These are phyloP conservation scores for Fusarium sp. DNA, from an alignment of 2,329 filamentous ascomycete species.

Conservation along the genomic window DNA sequence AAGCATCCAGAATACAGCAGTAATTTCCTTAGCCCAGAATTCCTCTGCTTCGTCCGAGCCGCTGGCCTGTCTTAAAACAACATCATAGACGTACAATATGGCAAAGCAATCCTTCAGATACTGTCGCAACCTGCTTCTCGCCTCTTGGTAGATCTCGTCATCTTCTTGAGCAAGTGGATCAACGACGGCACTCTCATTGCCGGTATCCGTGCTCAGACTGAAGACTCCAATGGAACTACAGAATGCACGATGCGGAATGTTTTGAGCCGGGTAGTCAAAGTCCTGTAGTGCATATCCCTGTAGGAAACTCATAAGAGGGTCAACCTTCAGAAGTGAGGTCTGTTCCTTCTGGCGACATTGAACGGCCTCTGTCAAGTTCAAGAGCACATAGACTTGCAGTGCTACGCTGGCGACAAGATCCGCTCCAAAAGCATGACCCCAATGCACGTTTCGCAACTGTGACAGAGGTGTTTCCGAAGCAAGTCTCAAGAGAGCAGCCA, in stretches of 20 bases:
- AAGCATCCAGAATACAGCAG: neutral
- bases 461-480: neutral
- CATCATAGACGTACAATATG: slow-evolving; percentile 12
- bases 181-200: neutral
- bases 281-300: neutral
- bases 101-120: slow-evolving; percentile 21
- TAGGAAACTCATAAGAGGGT: neutral
- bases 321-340: neutral
- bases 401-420: slow-evolving; percentile 2
- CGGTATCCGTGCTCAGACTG: neutral
- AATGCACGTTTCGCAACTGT: neutral
- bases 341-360: neutral
- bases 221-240: slow-evolving; percentile 13
- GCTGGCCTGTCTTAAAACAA: neutral
- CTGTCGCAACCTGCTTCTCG: neutral
- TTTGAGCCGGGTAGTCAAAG: slow-evolving; percentile 13
- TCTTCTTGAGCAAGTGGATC: neutral
- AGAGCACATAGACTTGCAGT: neutral
- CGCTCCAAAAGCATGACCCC: slow-evolving; percentile 10
- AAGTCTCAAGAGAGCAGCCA: neutral
- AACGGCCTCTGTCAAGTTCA: slow-evolving; percentile 20
- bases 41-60: neutral
- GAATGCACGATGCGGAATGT: slow-evolving; percentile 14
- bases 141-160: neutral
- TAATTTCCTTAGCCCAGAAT: neutral